These are phyloP conservation scores for Hansenula lynferdii DNA, from an alignment of 1,139 yeast species.

Conservation along the genomic window DNA sequence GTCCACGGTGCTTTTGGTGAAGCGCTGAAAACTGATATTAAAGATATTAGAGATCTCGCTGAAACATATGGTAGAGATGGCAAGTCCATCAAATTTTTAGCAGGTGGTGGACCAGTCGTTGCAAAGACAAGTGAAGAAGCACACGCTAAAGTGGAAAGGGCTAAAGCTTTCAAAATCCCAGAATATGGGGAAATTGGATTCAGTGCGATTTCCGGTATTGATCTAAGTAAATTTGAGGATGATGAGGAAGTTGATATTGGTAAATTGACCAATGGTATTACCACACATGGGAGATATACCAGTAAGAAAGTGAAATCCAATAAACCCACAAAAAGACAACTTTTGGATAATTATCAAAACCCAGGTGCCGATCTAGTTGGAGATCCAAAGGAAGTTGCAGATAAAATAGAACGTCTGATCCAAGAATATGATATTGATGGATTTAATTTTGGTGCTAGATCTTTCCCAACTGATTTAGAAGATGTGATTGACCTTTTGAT, in stretches of 20 bases:
- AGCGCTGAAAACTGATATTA: slow-evolving; percentile 19
- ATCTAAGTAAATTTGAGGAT: slow-evolving; percentile 26
- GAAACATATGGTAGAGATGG: slow-evolving; percentile 16
- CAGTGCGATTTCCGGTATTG: slow-evolving; percentile 24
- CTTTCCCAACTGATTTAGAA: slow-evolving; percentile 25
- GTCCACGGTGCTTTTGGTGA: slow-evolving; percentile 26
- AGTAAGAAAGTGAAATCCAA: slow-evolving; percentile 16
- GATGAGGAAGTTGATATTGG: slow-evolving; percentile 26
- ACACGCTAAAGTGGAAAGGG: slow-evolving; percentile 28
- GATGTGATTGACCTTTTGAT: slow-evolving; percentile 24
- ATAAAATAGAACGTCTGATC: slow-evolving; percentile 24
- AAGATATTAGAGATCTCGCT: not conserved
- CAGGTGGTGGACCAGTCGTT: slow-evolving; percentile 6
- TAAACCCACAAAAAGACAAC: slow-evolving; percentile 3
- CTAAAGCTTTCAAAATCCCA: slow-evolving; percentile 29
- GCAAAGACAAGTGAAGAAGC: slow-evolving; percentile 6
- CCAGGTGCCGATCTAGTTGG: slow-evolving; percentile 13
- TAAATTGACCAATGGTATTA: not conserved
- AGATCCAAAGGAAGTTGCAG: slow-evolving; percentile 25
- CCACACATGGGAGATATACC: not conserved
- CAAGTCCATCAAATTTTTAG: slow-evolving; percentile 23
- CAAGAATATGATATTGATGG: slow-evolving; percentile 27
- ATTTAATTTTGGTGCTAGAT: slow-evolving; percentile 24
- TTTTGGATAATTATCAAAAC: slow-evolving; percentile 4
- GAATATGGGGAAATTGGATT: slow-evolving; percentile 28